Percentiles rank a stretch among this genome's conserved stretches.
phyloP scores from a whole-genome alignment of 805 yeast genomes.

The Saturnispora dispora region DNA sequence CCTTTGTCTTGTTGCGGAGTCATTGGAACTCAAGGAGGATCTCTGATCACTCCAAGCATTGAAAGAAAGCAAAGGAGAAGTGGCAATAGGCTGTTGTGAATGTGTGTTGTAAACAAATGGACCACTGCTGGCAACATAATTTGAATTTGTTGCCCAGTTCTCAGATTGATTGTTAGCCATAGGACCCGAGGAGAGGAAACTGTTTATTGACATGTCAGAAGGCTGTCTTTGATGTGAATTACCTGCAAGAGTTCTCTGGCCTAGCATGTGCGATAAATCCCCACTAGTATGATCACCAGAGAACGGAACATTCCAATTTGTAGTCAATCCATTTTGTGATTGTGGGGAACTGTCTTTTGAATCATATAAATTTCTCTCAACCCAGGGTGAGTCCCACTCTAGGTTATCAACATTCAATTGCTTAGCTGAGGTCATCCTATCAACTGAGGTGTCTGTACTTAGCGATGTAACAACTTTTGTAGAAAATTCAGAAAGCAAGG shows the following conservation, averaged over 20 bases:
- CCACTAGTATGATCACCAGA: not conserved
- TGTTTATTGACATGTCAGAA: constrained; percentile 2
- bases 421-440: not conserved
- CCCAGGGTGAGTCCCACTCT: not conserved
- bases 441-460: not conserved
- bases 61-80: not conserved
- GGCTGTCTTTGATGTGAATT: constrained; percentile 2
- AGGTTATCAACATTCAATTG: not conserved
- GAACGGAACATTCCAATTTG: not conserved
- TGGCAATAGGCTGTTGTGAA: not conserved
- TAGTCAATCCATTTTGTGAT: not conserved
- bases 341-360: not conserved
- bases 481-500: not conserved
- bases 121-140: not conserved
- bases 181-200: not conserved
- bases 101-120: not conserved
- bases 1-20: not conserved
- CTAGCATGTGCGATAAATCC: not conserved
- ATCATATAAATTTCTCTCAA: not conserved
- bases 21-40: constrained; percentile 1
- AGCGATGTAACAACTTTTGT: not conserved
- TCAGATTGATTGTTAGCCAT: not conserved
- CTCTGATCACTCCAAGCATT: not conserved
- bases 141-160: not conserved
- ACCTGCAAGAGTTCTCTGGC: constrained; percentile 2